Base-by-base conservation (phyloP, 1,139 yeast genomes). In the Debaryomyces subglobosus region DNA sequence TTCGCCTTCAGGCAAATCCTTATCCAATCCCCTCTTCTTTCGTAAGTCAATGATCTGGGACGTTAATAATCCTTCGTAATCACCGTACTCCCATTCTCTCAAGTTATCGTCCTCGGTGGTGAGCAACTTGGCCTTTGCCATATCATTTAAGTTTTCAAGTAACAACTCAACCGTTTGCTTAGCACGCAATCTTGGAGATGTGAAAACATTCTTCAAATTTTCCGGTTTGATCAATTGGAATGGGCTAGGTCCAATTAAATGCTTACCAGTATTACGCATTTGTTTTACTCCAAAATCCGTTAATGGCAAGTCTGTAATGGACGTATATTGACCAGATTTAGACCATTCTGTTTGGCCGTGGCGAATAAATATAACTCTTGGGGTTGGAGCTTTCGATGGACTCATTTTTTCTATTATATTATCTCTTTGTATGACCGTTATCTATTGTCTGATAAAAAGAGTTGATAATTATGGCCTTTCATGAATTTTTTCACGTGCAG, bases 281-380 rank as follows among this genome's bases (percentile, higher is more conserved):
- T 90, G 94, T 44, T 72, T 72, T 7, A 81, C 88, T 43, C 98
- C 98, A 58, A 82, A 86, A 4, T 75, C 78, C 0, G 97, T 90
- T 63, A 92, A 77, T 9, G 84, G 82, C 33, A 92, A 66, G 58
- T 92, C 97, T 1, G 98, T 92, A 45, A 76, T 59, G 2, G 97
- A 89, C 5, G 98, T 92, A 68, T 89, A 86, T 65, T 89, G 96
- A 29, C 98, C 98, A 4, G 91, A 79, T 61, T 86, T 84, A 33
- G 97, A 91, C 98, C 98, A 92, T 67, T 84, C 96, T 2, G 98
- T 92, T 71, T 92, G 97, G 33, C 96, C 90, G 60, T 86, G 92
- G 59, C 97, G 92, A 45, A 89, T 82, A 58, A 89, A 83, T 32
- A 89, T 81, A 37, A 89, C 84, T 68, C 96, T 78, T 16, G 96